Evolutionary conservation across 331 rosid genomes (phyloP).

Genomic region (Dryas integrifolia): DNA sequence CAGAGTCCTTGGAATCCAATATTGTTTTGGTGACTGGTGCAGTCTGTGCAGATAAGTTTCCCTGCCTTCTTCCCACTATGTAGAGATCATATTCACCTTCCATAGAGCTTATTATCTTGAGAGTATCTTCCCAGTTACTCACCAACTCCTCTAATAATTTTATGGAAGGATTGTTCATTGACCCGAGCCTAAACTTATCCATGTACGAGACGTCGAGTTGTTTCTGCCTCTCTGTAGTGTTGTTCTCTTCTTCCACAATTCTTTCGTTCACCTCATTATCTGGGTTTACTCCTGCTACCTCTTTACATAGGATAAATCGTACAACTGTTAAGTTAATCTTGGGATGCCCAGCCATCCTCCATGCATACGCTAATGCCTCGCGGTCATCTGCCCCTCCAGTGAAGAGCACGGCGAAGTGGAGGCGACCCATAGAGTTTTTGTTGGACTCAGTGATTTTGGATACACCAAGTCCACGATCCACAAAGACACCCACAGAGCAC

Average conservation of each 20-base stretch:
- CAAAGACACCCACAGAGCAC: conserved; percentile 34
- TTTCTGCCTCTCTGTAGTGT: neutral
- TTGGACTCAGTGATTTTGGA: neutral
- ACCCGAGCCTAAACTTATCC: conserved; percentile 16
- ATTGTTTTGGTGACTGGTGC: neutral
- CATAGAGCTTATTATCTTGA: neutral
- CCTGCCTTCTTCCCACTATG: conserved; percentile 31
- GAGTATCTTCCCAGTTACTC: conserved; percentile 11
- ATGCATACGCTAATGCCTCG: conserved; percentile 37
- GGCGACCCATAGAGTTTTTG: neutral
- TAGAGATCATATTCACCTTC: conserved; percentile 22
- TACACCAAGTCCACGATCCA: conserved; percentile 25
- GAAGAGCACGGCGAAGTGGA: conserved; percentile 30
- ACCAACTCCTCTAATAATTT: conserved; percentile 8
- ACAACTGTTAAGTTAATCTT: conserved; percentile 22
- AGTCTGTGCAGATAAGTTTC: neutral
- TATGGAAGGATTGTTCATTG: neutral
- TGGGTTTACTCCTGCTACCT: neutral
- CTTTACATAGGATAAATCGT: conserved; percentile 17
- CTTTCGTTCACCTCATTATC: neutral
- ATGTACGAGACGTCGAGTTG: conserved; percentile 15
- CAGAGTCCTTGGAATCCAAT: conserved; percentile 19
- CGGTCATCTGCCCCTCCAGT: conserved; percentile 40
- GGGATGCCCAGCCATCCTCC: conserved; percentile 28
- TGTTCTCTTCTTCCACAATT: neutral